phyloP scores from a whole-genome alignment of 129 eudicot species.

The Lactuca sativa region DNA sequence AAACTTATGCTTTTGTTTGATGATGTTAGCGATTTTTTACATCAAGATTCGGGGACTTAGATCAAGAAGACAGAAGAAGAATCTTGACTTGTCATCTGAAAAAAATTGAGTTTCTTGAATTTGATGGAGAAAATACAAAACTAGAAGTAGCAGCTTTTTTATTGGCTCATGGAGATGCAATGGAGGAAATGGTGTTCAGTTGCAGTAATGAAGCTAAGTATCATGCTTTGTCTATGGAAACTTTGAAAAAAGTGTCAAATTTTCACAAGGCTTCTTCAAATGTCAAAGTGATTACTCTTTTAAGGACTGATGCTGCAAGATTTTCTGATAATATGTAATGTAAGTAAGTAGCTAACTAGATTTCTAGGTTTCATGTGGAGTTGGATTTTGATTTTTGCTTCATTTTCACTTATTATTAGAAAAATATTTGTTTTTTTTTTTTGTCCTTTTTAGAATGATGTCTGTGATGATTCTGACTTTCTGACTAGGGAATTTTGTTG shows the following conservation, averaged over 20 bases:
- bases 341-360: background rate
- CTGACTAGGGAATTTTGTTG: too few relatives aligned
- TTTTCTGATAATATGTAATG: conserved; percentile 6
- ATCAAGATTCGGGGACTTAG: background rate
- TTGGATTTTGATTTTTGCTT: conserved; percentile 5
- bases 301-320: background rate
- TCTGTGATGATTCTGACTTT: too few relatives aligned
- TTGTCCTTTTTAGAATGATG: too few relatives aligned
- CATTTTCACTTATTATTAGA: background rate
- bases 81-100: conserved; percentile 7
- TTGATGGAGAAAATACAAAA: conserved; percentile 22
- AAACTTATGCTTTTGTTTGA: too few relatives aligned
- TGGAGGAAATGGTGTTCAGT: too few relatives aligned
- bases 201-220: background rate
- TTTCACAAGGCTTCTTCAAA: background rate
- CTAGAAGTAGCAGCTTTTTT: background rate
- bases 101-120: background rate
- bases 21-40: too few relatives aligned
- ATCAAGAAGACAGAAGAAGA: background rate
- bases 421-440: too few relatives aligned
- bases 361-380: background rate
- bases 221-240: background rate
- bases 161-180: background rate
- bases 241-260: background rate
- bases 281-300: conserved; percentile 6